Evolutionary conservation across 164 flowering plant species (phyloP), one percentile per base, ranked within the genome.

Genomic region (Houttuynia cordata): DNA sequence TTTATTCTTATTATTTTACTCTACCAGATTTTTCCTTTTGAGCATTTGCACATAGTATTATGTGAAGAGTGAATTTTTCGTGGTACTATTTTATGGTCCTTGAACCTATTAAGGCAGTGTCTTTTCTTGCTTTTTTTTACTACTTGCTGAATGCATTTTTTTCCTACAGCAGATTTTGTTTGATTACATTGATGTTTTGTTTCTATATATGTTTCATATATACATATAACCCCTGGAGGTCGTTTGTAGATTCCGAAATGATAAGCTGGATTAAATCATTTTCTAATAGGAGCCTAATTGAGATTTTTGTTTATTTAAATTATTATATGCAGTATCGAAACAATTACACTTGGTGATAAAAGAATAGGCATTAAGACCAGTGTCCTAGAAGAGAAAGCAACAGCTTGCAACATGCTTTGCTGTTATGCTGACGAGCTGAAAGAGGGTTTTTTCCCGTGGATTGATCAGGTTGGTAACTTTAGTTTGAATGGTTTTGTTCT

Each of bases 331-430:
- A 82, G 87, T 64, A 82, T 82, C 61, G 84, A 80, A 66, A 82
- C 82, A 23, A 80, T 82, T 59, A 82, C 87, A 17, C 79, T 80
- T 58, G 87, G 87, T 17, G 83, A 80, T 65, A 80, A 77, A 73
- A 80, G 83, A 63, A 82, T 82, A 50, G 87, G 81, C 56, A 80
- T 82, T 63, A 82, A 79, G 57, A 82, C 81, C 57, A 78, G 81
- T 66, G 84, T 82, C 34, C 64, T 80, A 53, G 87, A 82, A 69
- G 87, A 82, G 69, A 82, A 82, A 67, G 87, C 87, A 24, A 78
- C 83, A 19, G 84, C 87, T 19, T 82, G 87, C 66, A 80, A 82
- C 72, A 78, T 82, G 87, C 72, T 82, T 12, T 82, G 87, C 66
- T 82, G 87, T 63, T 82, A 78, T 74, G 84, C 84, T 34, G 84